Evolutionary conservation across 768 basidiomycete genomes (phyloP), one percentile per base, ranked within the genome.

Genomic region (Fomitopsis pulvina): DNA sequence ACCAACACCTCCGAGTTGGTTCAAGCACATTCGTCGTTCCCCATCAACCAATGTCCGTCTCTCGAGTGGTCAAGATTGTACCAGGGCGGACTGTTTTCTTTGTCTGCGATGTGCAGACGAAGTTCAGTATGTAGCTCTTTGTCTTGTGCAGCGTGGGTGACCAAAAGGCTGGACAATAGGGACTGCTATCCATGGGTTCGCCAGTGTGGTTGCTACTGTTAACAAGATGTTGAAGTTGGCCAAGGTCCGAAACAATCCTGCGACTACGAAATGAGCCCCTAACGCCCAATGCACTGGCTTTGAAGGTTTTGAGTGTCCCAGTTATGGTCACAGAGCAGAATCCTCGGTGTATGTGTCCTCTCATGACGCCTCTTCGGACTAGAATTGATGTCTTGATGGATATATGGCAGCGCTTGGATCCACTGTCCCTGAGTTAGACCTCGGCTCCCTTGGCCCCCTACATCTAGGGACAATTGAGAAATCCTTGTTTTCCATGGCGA

Each of bases 321-420:
- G 81, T 94, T 9, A 63, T 93, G n/a, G 79, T 73, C 21, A 93
- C 92, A 0, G 92, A 91, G 53, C 92, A 95, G 67, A 87, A 89
- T 60, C 75, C 87, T 2, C 80, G 70, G 77, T 87, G 89, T 86
- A 48, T 41, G 71, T 45, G n/a, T 39, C 26, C 43, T 45, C 41
- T n/a, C n/a, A n/a, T n/a, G n/a, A n/a, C n/a, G n/a, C n/a, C n/a
- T 20, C 11, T n/a, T 27, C 22, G 28, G n/a, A 26, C 14, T 10
- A 20, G 38, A 50, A 45, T 50, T 49, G 8, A 11, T 14, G 24
- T 37, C 27, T 45, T 22, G 34, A 26, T 40, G 22, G 41, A 2
- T 27, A 20, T 42, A 38, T 20, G 26, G 28, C 58, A 90, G 87
- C 75, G 0, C 74, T 92, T 38, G 91, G 90, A 0, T 69, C 72